A percentile compares a stretch with the other conserved stretches of the same genome.
Evolutionary conservation across 2,329 filamentous ascomycete species (phyloP).

Genomic region (Colletotrichum tanaceti): DNA sequence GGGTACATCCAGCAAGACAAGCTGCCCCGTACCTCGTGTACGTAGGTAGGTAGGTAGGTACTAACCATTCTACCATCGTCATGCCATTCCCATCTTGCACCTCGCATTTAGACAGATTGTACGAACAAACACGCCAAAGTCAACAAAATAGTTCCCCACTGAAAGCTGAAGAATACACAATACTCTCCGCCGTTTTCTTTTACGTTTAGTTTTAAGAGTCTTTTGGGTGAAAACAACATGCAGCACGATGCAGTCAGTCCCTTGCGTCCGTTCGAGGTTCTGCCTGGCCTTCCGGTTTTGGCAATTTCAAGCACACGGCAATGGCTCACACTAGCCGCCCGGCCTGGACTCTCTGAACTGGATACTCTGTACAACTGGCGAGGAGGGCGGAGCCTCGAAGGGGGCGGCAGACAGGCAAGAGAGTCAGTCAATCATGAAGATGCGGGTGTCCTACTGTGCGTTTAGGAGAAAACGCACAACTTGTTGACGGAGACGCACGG

Average conservation of each 20-base stretch:
- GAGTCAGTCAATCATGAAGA: slow-evolving; percentile 5
- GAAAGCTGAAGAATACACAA: slow-evolving; percentile 4
- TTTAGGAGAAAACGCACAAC: slow-evolving; percentile 3
- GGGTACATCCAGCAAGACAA: background rate
- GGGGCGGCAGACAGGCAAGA: background rate
- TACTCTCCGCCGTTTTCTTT: slow-evolving; percentile 16
- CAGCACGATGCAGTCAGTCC: slow-evolving; percentile 31
- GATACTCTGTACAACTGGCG: background rate
- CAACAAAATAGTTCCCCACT: slow-evolving; percentile 10
- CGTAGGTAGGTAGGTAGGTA: background rate
- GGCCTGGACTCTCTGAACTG: slow-evolving; percentile 2
- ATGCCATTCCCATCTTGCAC: background rate
- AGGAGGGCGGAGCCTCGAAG: background rate
- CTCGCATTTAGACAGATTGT: background rate
- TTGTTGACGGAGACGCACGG: background rate
- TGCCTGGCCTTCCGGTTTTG: slow-evolving; percentile 25
- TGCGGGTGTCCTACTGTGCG: background rate
- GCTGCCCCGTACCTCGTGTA: background rate
- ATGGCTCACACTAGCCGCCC: background rate
- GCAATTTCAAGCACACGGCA: slow-evolving; percentile 18
- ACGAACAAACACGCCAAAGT: slow-evolving; percentile 17
- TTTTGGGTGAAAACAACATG: slow-evolving; percentile 10
- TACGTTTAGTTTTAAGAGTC: slow-evolving; percentile 3
- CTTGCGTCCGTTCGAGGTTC: slow-evolving; percentile 36
- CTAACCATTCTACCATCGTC: background rate